Evolutionary conservation across 2,329 filamentous ascomycete genomes (phyloP).

Genomic region (Cytospora paraplurivora): DNA sequence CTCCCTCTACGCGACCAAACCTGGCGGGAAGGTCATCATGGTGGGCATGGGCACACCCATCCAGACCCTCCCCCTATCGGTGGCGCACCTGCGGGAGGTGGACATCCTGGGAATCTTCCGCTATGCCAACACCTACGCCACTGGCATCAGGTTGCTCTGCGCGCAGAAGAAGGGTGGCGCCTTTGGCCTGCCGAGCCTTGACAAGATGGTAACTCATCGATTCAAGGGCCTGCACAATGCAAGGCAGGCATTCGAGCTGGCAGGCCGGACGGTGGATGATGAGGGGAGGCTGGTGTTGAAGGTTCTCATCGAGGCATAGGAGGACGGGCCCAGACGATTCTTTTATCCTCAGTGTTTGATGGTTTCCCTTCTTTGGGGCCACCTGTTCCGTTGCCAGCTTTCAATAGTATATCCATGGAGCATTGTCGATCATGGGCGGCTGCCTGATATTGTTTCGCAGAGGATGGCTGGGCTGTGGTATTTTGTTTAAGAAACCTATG

Average conservation of each 20-base stretch:
- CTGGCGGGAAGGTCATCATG: conserved; percentile 73
- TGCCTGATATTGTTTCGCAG: not conserved
- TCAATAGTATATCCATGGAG: not conserved
- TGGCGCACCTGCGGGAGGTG: conserved; percentile 72
- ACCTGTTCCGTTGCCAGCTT: not conserved
- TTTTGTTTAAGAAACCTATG: conserved; percentile 5
- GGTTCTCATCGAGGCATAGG: conserved; percentile 63
- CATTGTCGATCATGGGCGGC: not conserved
- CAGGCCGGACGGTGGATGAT: conserved; percentile 67
- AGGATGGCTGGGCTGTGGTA: not conserved
- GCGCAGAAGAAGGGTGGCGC: conserved; percentile 44
- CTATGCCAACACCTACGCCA: conserved; percentile 75
- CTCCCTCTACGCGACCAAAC: conserved; percentile 69
- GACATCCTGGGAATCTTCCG: conserved; percentile 79
- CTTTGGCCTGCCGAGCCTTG: conserved; percentile 61
- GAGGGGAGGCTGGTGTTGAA: conserved; percentile 71
- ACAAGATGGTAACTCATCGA: conserved; percentile 73
- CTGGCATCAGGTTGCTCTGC: conserved; percentile 65
- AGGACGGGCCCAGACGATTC: not conserved
- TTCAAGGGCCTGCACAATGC: conserved; percentile 66
- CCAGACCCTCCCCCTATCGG: conserved; percentile 72
- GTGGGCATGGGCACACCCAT: conserved; percentile 80
- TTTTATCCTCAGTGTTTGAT: not conserved
- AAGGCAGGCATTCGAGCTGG: conserved; percentile 68
- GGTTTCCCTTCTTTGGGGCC: not conserved